Evolutionary conservation across 106 monocot genomes (phyloP), one percentile per base, ranked within the genome.

Genomic region (Platanthera zijinensis): DNA sequence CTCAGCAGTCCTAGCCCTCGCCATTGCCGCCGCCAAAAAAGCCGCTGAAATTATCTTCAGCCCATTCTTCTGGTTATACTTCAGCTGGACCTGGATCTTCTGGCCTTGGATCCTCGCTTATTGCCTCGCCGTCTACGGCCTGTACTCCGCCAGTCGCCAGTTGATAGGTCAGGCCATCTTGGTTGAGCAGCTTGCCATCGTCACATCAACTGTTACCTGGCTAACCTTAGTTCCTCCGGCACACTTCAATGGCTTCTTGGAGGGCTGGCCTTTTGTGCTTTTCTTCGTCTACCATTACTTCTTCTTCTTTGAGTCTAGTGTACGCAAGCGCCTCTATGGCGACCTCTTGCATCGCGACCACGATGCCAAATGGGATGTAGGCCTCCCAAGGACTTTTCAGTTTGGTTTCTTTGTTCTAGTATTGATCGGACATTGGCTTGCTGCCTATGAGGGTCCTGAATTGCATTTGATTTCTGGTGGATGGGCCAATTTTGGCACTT

Each of bases 241-340:
- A 12, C 84, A 90, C 52, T 87, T 86, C 80, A 93, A 93, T 67
- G 93, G 93, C 10, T 93, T 82, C 76, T 76, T 93, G 21, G 86
- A 90, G 50, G 93, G 93, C 51, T 93, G 93, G 93, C 93, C 93
- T 14, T 10, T 93, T 28, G 93, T 52, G 8, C 81, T 93, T 77
- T 93, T 93, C 84, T 84, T 90, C 76, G 72, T 90, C 8, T 93
- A 93, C 83, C 92, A 93, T 25, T 93, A 93, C 82, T 90, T 93
- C 86, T 93, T 93, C 87, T 93, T 93, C 83, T 90, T 93, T 62
- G 90, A 93, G 79, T 84, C 86, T 17, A 76, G 88, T 14, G 93
- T 93, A 10, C 83, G 93, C 14, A 76, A 73, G 39, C 82, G 90
- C 45, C 78, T 93, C 73, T 93, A 93, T 45, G 90, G 93, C 3